Percentiles rank a stretch among this genome's conserved stretches.
These are phyloP conservation scores for Biscogniauxia sp. DNA, from an alignment of 2,329 filamentous ascomycete species.

Conservation along the genomic window DNA sequence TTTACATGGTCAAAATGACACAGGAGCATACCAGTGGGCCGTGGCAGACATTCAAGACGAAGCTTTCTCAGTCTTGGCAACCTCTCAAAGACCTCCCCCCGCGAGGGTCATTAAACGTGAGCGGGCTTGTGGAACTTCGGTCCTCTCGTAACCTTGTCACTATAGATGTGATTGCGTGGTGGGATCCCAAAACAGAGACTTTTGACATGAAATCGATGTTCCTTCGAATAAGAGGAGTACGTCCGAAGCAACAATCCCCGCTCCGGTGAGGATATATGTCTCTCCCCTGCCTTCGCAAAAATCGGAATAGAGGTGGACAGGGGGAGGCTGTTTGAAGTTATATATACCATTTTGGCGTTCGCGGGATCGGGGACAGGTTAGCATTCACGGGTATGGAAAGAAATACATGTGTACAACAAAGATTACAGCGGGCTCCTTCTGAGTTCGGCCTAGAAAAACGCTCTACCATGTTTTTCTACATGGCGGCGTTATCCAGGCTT, in stretches of 20 bases:
- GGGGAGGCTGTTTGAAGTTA: background rate
- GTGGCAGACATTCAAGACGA: conserved; percentile 34
- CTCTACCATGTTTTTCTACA: background rate
- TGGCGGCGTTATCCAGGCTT: background rate
- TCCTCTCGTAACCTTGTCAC: conserved; percentile 45
- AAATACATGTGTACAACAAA: background rate
- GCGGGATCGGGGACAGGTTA: background rate
- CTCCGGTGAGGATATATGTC: conserved; percentile 9
- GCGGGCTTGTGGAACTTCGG: conserved; percentile 54
- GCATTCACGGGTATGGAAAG: background rate
- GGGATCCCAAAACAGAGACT: conserved; percentile 52
- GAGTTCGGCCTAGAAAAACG: background rate
- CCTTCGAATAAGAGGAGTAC: conserved; percentile 14
- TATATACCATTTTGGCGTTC: background rate
- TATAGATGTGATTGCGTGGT: conserved; percentile 53
- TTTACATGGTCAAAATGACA: conserved; percentile 31
- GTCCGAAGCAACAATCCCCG: conserved; percentile 17
- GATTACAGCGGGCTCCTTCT: background rate
- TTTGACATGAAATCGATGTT: conserved; percentile 34
- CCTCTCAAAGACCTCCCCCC: conserved; percentile 42
- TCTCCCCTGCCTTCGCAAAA: background rate
- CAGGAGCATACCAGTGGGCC: conserved; percentile 30
- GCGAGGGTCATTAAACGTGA: conserved; percentile 51
- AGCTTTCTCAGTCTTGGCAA: conserved; percentile 46
- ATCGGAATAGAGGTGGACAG: background rate